Percentiles rank a stretch among this genome's conserved stretches.
Conservation (phyloP, 78 protist species). For the Dictyostelium firmibasis region DNA sequence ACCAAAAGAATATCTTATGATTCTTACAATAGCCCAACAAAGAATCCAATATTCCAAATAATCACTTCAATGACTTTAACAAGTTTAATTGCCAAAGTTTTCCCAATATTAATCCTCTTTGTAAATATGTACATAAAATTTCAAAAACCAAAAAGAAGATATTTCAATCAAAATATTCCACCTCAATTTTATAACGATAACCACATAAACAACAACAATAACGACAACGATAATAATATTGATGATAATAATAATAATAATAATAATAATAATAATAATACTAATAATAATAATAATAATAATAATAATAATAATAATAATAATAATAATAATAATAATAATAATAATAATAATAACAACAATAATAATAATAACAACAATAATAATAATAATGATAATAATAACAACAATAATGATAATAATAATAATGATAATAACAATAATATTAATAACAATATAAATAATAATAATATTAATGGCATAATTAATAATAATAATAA, state of each 20-base stretch:
- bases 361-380: background rate
- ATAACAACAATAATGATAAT: background rate
- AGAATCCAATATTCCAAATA: background rate
- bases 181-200: no score
- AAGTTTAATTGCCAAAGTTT: background rate
- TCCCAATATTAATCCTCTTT: background rate
- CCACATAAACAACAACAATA: no score
- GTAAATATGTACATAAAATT: background rate
- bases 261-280: no score
- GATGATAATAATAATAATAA: no score
- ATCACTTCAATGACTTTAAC: background rate
- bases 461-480: no score
- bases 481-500: no score
- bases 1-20: background rate
- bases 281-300: no score
- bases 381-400: background rate
- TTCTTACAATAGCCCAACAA: background rate
- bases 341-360: background rate
- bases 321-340: no score
- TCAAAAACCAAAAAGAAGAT: conserved; percentile 1
- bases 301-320: no score
- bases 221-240: background rate
- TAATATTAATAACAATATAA: no score
- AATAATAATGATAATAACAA: no score
- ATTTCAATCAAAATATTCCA: background rate